phyloP scores from a whole-genome alignment of 2,329 filamentous ascomycete genomes.

The Dactylellina sp. region DNA sequence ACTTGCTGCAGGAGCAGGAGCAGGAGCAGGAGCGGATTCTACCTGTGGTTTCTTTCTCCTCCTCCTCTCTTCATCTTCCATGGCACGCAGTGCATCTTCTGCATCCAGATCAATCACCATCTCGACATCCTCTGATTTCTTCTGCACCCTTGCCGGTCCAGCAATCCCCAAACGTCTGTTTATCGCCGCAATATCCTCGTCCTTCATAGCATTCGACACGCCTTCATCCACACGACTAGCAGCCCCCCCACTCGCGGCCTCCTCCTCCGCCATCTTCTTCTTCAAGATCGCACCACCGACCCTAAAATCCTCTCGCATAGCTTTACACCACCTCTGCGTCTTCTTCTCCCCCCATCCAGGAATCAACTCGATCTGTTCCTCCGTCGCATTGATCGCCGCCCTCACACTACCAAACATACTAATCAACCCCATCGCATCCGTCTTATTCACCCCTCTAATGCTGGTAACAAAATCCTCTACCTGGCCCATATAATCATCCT shows the following conservation, averaged over 20 bases:
- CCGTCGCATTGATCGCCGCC: constrained; percentile 85
- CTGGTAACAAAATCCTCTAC: constrained; percentile 93
- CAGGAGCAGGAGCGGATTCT: neutral
- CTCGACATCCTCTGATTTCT: constrained; percentile 11
- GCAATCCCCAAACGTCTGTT: constrained; percentile 57
- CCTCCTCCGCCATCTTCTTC: constrained; percentile 72
- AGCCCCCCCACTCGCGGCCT: constrained; percentile 80
- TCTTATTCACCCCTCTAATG: constrained; percentile 90
- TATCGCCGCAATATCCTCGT: constrained; percentile 52
- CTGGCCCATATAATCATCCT: constrained; percentile 83
- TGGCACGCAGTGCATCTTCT: constrained; percentile 60
- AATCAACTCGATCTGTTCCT: constrained; percentile 86
- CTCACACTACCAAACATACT: constrained; percentile 90
- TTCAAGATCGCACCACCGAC: constrained; percentile 51
- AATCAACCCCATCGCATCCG: constrained; percentile 89
- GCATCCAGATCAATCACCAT: constrained; percentile 43
- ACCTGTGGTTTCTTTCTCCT: constrained; percentile 60
- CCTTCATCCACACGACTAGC: constrained; percentile 79
- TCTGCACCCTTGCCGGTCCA: constrained; percentile 25
- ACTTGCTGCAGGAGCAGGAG: neutral
- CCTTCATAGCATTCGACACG: constrained; percentile 65
- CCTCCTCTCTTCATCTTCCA: constrained; percentile 61
- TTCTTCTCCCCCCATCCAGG: constrained; percentile 96
- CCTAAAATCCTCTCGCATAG: constrained; percentile 46
- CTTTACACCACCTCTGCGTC: constrained; percentile 69